These are phyloP conservation scores for Corylus avellana DNA, from an alignment of 306 rosid genomes.

Conservation along the genomic window DNA sequence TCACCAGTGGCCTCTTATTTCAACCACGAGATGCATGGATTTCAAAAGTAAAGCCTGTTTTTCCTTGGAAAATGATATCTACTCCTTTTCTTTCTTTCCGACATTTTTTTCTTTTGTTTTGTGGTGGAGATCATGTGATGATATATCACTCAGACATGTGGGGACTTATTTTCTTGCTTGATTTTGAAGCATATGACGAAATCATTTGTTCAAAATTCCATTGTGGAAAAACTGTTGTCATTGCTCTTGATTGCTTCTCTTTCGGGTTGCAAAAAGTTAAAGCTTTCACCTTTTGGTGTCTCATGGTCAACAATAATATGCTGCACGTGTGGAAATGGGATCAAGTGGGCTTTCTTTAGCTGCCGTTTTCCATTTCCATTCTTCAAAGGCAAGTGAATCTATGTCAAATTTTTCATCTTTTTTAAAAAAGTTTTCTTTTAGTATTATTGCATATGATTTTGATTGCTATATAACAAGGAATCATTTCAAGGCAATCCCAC, in stretches of 20 bases:
- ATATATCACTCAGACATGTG: no score
- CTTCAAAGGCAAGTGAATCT: neutral
- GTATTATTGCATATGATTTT: no score
- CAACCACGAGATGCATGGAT: conserved; percentile 1
- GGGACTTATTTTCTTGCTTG: neutral
- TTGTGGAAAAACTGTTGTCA: conserved; percentile 16
- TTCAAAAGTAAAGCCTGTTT: conserved; percentile 19
- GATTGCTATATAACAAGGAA: no score
- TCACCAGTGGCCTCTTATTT: no score
- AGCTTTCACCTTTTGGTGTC: conserved; percentile 16
- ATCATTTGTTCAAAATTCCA: neutral
- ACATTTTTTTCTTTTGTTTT: no score
- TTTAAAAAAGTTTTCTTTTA: no score
- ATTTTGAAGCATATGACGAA: conserved; percentile 4
- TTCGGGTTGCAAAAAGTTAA: neutral
- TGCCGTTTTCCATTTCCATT: neutral
- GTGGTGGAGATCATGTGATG: no score
- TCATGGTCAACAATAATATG: conserved; percentile 50
- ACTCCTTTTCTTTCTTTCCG: no score
- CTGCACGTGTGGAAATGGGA: conserved; percentile 25
- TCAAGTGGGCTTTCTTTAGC: neutral
- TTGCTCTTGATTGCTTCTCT: conserved; percentile 42
- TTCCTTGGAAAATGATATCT: neutral
- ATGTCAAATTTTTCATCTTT: neutral
- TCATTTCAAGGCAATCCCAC: no score